phyloP scores from a whole-genome alignment of 495 filamentous ascomycete species.

The Talaromyces liani region DNA sequence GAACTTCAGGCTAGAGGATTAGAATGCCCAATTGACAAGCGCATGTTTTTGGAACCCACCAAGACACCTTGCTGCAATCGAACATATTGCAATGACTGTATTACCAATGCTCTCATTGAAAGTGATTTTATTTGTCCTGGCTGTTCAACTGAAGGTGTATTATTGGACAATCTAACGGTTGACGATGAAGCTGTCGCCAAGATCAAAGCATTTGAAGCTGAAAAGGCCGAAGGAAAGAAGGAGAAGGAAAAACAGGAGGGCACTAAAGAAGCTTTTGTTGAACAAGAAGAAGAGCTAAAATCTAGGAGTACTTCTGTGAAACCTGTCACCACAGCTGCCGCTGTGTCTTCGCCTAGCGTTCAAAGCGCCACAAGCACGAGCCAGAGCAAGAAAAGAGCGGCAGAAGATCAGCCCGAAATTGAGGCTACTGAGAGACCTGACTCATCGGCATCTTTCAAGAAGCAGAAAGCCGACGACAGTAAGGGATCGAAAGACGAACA shows the following conservation, averaged over 20 bases:
- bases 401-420: conserved; percentile 57
- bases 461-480: conserved; percentile 24
- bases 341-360: conserved; percentile 23
- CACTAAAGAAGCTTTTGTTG: conserved; percentile 6
- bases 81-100: conserved; percentile 98
- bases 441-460: conserved; percentile 21
- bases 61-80: conserved; percentile 96
- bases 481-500: conserved; percentile 20
- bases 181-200: conserved; percentile 73
- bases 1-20: conserved; percentile 79
- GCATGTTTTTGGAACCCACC: conserved; percentile 92
- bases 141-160: conserved; percentile 80
- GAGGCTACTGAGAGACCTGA: conserved; percentile 14
- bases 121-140: conserved; percentile 93
- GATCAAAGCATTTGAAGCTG: conserved; percentile 70
- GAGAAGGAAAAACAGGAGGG: conserved; percentile 53
- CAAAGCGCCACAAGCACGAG: conserved; percentile 28
- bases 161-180: conserved; percentile 81
- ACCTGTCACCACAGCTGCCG: conserved; percentile 7
- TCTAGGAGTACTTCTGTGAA: conserved; percentile 2
- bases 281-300: conserved; percentile 2
- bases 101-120: conserved; percentile 93
- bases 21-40: conserved; percentile 91
- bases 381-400: conserved; percentile 67
- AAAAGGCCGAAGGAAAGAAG: conserved; percentile 52